These are phyloP conservation scores for Parastagonospora avenae DNA, from an alignment of 2,329 filamentous ascomycete genomes.

Conservation along the genomic window DNA sequence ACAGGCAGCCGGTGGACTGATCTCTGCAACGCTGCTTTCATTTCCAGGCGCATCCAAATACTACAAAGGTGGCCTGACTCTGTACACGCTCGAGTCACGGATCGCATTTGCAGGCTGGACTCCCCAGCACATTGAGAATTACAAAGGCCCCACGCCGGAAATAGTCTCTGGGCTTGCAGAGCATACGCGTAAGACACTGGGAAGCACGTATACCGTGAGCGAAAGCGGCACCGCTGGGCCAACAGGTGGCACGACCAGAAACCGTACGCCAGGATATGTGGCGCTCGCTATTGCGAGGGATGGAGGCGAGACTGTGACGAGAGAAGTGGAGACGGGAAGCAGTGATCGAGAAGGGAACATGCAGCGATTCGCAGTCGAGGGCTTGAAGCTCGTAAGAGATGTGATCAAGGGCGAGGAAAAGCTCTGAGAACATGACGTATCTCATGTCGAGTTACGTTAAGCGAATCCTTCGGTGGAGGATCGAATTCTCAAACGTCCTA, in stretches of 20 bases:
- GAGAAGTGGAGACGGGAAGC: constrained; percentile 62
- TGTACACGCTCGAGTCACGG: constrained; percentile 65
- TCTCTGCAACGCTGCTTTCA: constrained; percentile 63
- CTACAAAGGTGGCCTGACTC: constrained; percentile 67
- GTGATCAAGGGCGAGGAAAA: constrained; percentile 56
- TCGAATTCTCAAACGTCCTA: too few relatives aligned
- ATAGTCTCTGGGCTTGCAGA: constrained; percentile 63
- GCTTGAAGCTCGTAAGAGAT: constrained; percentile 61
- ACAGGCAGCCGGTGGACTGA: constrained; percentile 66
- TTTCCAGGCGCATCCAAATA: constrained; percentile 62
- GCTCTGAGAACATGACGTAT: constrained; percentile 24
- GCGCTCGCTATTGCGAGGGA: constrained; percentile 64
- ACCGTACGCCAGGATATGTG: constrained; percentile 67
- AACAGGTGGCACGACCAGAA: constrained; percentile 60
- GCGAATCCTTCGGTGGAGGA: too few relatives aligned
- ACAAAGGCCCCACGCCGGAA: constrained; percentile 64
- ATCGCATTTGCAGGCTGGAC: constrained; percentile 67
- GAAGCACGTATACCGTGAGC: constrained; percentile 61
- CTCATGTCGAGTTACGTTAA: too few relatives aligned
- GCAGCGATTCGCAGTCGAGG: constrained; percentile 65
- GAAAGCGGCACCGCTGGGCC: constrained; percentile 70
- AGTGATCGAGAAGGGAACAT: constrained; percentile 65
- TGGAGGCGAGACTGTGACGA: constrained; percentile 57
- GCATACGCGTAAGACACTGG: constrained; percentile 61
- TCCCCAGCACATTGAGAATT: constrained; percentile 55